These are phyloP conservation scores for Arachis monticola DNA, from an alignment of 331 rosid genomes.

Conservation along the genomic window DNA sequence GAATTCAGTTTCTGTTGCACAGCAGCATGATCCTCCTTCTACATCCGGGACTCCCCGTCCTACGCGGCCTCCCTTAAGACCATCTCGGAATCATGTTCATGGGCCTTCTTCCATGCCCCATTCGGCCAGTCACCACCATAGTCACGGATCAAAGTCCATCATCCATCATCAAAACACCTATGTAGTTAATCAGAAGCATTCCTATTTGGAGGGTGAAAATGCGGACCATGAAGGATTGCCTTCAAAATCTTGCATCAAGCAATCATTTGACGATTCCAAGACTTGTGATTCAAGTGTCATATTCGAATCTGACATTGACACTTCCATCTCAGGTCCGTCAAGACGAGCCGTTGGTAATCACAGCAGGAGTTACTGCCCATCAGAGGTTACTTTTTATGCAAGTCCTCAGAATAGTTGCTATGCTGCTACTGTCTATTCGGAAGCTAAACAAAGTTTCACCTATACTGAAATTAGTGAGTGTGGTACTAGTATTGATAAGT, in stretches of 20 bases:
- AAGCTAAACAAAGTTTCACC: constrained; percentile 89
- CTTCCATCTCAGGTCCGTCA: constrained; percentile 40
- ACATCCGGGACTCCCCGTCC: constrained; percentile 59
- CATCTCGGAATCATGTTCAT: constrained; percentile 57
- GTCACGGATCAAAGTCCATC: constrained; percentile 46
- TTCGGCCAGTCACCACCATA: constrained; percentile 43
- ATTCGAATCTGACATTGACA: constrained; percentile 55
- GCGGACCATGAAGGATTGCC: constrained; percentile 50
- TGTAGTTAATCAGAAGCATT: constrained; percentile 51
- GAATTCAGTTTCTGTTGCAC: constrained; percentile 54
- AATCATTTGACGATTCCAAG: constrained; percentile 46
- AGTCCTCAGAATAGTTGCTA: constrained; percentile 87
- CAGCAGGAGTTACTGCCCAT: constrained; percentile 48
- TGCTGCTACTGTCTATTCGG: constrained; percentile 73
- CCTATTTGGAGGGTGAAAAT: constrained; percentile 38
- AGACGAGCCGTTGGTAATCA: constrained; percentile 50
- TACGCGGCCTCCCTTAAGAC: constrained; percentile 63
- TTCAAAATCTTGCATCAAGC: constrained; percentile 36
- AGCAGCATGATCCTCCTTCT: constrained; percentile 52
- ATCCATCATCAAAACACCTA: constrained; percentile 46
- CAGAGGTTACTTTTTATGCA: constrained; percentile 56
- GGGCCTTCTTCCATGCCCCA: constrained; percentile 57
- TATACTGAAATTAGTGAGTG: constrained; percentile 88
- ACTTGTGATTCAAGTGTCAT: constrained; percentile 46
- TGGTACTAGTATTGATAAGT: constrained; percentile 71